A percentile compares a stretch with the other conserved stretches of the same genome.
Evolutionary conservation across 306 rosid genomes (phyloP).

Genomic region (Hippophae tibetana): DNA sequence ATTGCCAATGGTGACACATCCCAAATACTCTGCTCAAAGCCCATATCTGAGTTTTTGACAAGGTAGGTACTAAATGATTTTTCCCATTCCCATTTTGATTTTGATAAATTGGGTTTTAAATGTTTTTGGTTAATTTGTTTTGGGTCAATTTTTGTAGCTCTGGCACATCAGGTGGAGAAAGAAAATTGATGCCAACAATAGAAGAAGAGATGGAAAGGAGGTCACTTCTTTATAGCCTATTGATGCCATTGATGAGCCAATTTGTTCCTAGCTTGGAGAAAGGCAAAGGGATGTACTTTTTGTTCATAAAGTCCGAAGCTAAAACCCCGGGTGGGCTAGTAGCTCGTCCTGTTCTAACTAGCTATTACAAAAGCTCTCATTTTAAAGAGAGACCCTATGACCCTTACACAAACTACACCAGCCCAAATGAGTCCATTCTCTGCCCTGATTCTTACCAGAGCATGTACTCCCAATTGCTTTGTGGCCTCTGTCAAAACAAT

Average conservation of each 20-base stretch:
- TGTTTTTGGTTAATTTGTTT: too few species aligned
- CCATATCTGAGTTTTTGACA: constrained; percentile 73
- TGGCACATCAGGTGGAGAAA: constrained; percentile 92
- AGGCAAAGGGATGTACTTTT: constrained; percentile 93
- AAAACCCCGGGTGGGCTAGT: constrained; percentile 61
- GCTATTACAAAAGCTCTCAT: constrained; percentile 67
- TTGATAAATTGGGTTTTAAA: constrained; percentile 8
- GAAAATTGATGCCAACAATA: constrained; percentile 83
- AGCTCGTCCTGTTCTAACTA: constrained; percentile 78
- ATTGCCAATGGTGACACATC: constrained; percentile 89
- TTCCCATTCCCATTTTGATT: neutral
- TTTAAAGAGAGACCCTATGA: constrained; percentile 55
- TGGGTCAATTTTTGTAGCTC: constrained; percentile 35
- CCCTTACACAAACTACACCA: constrained; percentile 77
- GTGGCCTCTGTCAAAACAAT: constrained; percentile 62
- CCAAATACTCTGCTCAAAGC: constrained; percentile 60
- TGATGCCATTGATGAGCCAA: constrained; percentile 83
- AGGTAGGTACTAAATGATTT: constrained; percentile 27
- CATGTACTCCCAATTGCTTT: constrained; percentile 81
- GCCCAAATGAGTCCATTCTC: constrained; percentile 71
- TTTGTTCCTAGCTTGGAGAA: constrained; percentile 46
- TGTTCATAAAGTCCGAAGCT: constrained; percentile 69
- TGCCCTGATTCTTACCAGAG: constrained; percentile 84
- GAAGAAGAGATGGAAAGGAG: constrained; percentile 68
- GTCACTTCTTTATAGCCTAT: constrained; percentile 38